Percentiles rank a stretch among this genome's conserved stretches.
Conservation (phyloP, 441 rosid genomes). For the Lepidium campestre region DNA sequence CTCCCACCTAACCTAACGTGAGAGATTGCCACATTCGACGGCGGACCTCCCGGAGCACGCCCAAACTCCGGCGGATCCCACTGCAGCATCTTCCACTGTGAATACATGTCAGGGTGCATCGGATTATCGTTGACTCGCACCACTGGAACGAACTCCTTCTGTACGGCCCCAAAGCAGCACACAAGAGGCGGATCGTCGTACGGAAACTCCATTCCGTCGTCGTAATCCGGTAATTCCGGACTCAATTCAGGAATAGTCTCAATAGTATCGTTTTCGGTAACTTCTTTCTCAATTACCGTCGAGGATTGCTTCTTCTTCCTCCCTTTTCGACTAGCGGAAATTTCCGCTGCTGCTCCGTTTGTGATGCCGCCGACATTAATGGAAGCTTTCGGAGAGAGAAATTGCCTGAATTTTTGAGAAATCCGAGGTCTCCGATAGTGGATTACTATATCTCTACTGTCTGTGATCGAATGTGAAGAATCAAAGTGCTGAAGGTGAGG, state of each 20-base stretch:
- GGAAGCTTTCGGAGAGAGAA: conserved; percentile 29
- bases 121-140: conserved; percentile 70
- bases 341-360: conserved; percentile 39
- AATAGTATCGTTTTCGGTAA: conserved; percentile 14
- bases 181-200: conserved; percentile 69
- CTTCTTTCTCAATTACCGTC: conserved; percentile 15
- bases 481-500: conserved; percentile 33
- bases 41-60: conserved; percentile 60
- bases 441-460: conserved; percentile 11
- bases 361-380: conserved; percentile 24
- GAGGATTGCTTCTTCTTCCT: conserved; percentile 46
- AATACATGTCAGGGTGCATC: conserved; percentile 82
- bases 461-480: conserved; percentile 19
- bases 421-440: not conserved
- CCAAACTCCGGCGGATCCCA: conserved; percentile 83
- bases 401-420: not conserved
- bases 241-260: conserved; percentile 15
- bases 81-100: conserved; percentile 88
- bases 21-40: conserved; percentile 60
- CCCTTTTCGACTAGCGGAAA: conserved; percentile 53
- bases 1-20: conserved; percentile 63
- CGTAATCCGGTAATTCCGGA: conserved; percentile 39
- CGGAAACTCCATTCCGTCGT: conserved; percentile 68
- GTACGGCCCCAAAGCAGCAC: conserved; percentile 87
- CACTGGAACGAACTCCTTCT: conserved; percentile 74